Base-by-base conservation (phyloP, 2,329 filamentous ascomycete genomes). In the Ploettnerulaceae sp. region DNA sequence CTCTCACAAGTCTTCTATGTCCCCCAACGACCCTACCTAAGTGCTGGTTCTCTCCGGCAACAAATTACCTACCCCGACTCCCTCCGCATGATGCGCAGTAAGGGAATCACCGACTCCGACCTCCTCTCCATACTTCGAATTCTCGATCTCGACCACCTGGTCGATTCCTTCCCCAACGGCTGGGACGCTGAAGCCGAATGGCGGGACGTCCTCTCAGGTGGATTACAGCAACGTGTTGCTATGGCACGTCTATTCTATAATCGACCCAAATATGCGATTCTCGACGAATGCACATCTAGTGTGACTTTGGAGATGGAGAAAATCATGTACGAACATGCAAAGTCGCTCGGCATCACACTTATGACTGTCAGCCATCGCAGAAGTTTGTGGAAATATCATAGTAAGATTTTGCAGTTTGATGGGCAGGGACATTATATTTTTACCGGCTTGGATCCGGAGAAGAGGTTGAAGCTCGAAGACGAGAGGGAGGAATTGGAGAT, bases 1-100 rank as follows among this genome's bases (percentile, higher is more conserved):
- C 93, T 91, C 61, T 82, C 87, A 56, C 86, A 93, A 64, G 97
- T 98, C 63, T 98, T 97, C 70, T 98, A 98, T 70, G 94, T 98
- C 55, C 93, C 93, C 0, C 93, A 98, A 63, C 82, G 93, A 1
- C 93, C 93, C 0, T 98, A 98, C 63, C 77, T 98, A 1, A 93
- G 87, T 11, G 82, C 89, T 43, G 93, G 93, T 17, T 89, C 86
- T 1, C 78, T 98, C n/a, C 83, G 93, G 29, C 89, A 97, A 66
- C 93, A 98, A 62, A 89, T 98, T 58, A 95, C 93, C 49, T 98
- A 98, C 67, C 93, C 93, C 0, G 93, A 98, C 66, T 85, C 82
- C 7, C 68, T 95, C 14, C 83, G 87, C 41, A 85, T 90, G 54
- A 95, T 96, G 83, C 86, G 87, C 33, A 78, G 82, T 52, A 90